These are phyloP conservation scores for Lotmaria passim DNA, from an alignment of 208 protist genomes.

Conservation along the genomic window DNA sequence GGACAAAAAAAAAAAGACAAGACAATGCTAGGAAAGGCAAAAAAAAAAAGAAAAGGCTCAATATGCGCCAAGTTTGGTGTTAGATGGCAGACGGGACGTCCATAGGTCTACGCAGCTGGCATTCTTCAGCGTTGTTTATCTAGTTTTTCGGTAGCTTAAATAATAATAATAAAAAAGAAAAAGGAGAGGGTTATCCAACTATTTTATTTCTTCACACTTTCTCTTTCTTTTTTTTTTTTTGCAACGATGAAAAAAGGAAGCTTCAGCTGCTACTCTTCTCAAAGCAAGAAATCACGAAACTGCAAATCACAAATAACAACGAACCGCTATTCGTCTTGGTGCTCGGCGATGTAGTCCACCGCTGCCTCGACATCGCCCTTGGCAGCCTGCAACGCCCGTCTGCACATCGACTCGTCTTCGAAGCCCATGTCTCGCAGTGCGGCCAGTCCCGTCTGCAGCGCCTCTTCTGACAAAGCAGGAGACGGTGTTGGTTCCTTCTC, in stretches of 20 bases:
- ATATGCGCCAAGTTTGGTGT: neutral
- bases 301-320: too few relatives aligned
- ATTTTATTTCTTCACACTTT: too few relatives aligned
- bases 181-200: too few relatives aligned
- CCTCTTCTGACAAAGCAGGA: constrained; percentile 17
- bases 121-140: too few relatives aligned
- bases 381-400: constrained; percentile 48
- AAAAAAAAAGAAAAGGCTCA: neutral
- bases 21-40: neutral
- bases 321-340: constrained; percentile 11
- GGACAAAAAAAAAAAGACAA: constrained; percentile 17
- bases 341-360: constrained; percentile 72
- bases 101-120: too few relatives aligned
- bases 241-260: too few relatives aligned
- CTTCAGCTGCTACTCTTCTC: neutral
- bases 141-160: too few relatives aligned
- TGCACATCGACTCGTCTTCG: constrained; percentile 66
- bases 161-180: too few relatives aligned
- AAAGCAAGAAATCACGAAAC: neutral
- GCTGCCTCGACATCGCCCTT: constrained; percentile 77
- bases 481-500: neutral
- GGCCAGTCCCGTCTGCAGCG: constrained; percentile 9
- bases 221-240: neutral
- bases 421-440: constrained; percentile 79
- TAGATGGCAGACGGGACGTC: too few relatives aligned